phyloP scores from a whole-genome alignment of 345 rosid species.

The Mallotus nudiflorus region DNA sequence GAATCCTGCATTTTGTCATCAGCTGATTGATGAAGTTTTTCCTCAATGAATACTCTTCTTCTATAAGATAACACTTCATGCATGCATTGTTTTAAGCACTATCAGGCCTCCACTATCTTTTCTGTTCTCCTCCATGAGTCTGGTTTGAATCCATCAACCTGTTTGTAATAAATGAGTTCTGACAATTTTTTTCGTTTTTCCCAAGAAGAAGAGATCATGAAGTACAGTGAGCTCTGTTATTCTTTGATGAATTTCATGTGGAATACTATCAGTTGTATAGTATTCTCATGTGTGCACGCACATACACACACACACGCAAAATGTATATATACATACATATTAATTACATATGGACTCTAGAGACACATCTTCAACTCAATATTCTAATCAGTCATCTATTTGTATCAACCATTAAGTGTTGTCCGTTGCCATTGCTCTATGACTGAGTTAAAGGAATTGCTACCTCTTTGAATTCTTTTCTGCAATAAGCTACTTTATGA shows the following conservation, averaged over 20 bases:
- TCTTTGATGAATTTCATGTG: too few species aligned
- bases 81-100: too few species aligned
- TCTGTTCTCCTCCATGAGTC: neutral
- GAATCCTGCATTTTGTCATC: neutral
- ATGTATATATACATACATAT: too few species aligned
- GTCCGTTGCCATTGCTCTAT: neutral
- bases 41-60: neutral
- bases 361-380: neutral
- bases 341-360: neutral
- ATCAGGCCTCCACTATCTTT: neutral
- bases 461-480: neutral
- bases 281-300: too few species aligned
- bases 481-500: neutral
- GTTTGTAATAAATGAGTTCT: neutral
- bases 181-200: too few species aligned
- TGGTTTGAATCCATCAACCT: neutral
- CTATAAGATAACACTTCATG: too few species aligned
- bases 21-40: neutral
- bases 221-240: too few species aligned
- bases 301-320: too few species aligned
- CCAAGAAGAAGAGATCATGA: too few species aligned
- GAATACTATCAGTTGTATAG: too few species aligned
- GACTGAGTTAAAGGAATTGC: conserved; percentile 1
- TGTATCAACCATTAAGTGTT: neutral
- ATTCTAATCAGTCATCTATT: neutral